A percentile compares a stretch with the other conserved stretches of the same genome.
These are phyloP conservation scores for Fusarium xyrophilum DNA, from an alignment of 2,329 filamentous ascomycete genomes.

Conservation along the genomic window DNA sequence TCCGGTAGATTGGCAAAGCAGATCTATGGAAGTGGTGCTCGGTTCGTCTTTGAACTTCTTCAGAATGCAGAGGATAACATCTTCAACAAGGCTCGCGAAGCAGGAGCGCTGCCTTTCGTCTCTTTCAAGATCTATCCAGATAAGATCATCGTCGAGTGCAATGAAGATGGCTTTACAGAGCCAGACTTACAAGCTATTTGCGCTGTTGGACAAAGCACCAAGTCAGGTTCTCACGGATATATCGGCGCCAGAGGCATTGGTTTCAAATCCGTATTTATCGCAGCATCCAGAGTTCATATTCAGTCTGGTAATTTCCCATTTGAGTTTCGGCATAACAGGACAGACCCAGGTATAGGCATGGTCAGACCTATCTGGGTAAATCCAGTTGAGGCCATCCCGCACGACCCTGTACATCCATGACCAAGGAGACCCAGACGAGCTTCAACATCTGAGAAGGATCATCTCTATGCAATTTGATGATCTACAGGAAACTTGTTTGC, in stretches of 20 bases:
- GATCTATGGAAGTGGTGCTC: background rate
- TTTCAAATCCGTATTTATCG: background rate
- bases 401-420: slow-evolving; percentile 24
- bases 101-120: background rate
- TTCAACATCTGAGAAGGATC: background rate
- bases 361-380: slow-evolving; percentile 22
- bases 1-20: background rate
- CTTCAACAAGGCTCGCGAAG: accelerated
- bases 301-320: slow-evolving; percentile 29
- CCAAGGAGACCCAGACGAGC: slow-evolving; percentile 2
- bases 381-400: background rate
- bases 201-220: background rate
- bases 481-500: slow-evolving; percentile 7
- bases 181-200: background rate
- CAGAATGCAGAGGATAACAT: background rate
- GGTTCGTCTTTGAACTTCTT: background rate
- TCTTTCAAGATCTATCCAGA: background rate
- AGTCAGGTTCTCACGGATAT: background rate
- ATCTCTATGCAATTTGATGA: slow-evolving; percentile 11
- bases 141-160: background rate
- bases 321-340: slow-evolving; percentile 9
- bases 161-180: background rate
- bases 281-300: slow-evolving; percentile 21
- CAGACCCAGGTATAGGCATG: background rate
- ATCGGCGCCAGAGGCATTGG: background rate